A percentile compares a stretch with the other conserved stretches of the same genome.
These are phyloP conservation scores for Crithidia expoeki DNA, from an alignment of 208 protist genomes.

Conservation along the genomic window DNA sequence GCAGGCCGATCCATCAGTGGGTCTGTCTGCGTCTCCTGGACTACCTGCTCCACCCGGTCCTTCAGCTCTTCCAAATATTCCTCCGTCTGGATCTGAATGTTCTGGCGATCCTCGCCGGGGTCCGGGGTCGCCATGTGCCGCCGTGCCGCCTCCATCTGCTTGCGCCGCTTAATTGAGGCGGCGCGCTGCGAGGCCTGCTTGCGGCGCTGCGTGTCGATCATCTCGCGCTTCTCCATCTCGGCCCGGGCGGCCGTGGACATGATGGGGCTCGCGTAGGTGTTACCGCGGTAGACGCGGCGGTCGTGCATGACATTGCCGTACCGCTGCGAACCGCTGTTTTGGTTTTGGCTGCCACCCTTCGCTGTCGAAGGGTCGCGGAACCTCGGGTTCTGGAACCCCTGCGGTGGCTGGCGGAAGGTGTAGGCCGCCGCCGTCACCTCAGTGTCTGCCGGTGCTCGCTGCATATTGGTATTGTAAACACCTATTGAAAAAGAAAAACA, in stretches of 20 bases:
- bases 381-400: slow-evolving; percentile 77
- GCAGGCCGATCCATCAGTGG: slow-evolving; percentile 95
- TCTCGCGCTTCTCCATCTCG: slow-evolving; percentile 75
- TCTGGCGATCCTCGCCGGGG: slow-evolving; percentile 86
- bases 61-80: slow-evolving; percentile 96
- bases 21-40: slow-evolving; percentile 96
- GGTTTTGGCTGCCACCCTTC: neutral
- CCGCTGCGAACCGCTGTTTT: slow-evolving; percentile 39
- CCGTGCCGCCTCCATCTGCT: slow-evolving; percentile 60
- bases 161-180: slow-evolving; percentile 65
- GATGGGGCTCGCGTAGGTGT: slow-evolving; percentile 93
- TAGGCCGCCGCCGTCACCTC: slow-evolving; percentile 67
- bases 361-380: slow-evolving; percentile 74
- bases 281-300: slow-evolving; percentile 94
- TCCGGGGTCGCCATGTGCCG: slow-evolving; percentile 79
- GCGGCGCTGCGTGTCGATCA: slow-evolving; percentile 56
- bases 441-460: slow-evolving; percentile 41
- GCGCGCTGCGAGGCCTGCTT: slow-evolving; percentile 70
- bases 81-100: slow-evolving; percentile 97
- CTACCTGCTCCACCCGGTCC: slow-evolving; percentile 77
- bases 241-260: slow-evolving; percentile 76
- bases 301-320: slow-evolving; percentile 97
- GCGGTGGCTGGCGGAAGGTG: slow-evolving; percentile 90
- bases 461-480: no score
- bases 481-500: no score